Evolutionary conservation across 148 eudicot species (phyloP).

Genomic region (Rhododendron ovatum): DNA sequence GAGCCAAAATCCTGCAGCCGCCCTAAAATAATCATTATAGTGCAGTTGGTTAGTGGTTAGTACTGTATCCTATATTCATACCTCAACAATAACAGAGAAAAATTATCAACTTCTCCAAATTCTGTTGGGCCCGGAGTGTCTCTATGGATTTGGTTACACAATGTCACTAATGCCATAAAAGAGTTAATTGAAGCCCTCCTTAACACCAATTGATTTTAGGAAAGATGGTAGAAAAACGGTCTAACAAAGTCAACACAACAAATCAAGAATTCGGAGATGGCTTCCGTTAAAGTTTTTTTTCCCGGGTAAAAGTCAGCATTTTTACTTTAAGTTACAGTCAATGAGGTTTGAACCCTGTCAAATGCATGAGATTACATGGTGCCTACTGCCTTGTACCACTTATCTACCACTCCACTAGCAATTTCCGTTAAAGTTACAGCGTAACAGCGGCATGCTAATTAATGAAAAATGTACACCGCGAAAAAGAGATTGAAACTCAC

Average conservation of each 20-base stretch:
- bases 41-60: background rate
- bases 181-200: no score
- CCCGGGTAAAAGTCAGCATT: no score
- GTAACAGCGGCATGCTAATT: background rate
- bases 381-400: background rate
- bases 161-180: no score
- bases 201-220: no score
- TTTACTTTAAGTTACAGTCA: no score
- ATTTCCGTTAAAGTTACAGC: background rate
- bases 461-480: background rate
- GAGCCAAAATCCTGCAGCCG: background rate
- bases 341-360: no score
- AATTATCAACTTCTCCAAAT: background rate
- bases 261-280: background rate
- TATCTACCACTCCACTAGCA: background rate
- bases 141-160: no score
- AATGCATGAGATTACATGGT: background rate
- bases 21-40: background rate
- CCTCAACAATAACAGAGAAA: background rate
- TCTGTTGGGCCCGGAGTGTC: no score
- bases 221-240: no score
- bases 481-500: background rate
- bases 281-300: no score
- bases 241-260: background rate
- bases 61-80: background rate